These are phyloP conservation scores for Aegilops tauschii DNA, from an alignment of 176 grass and related monocot species.

Conservation along the genomic window DNA sequence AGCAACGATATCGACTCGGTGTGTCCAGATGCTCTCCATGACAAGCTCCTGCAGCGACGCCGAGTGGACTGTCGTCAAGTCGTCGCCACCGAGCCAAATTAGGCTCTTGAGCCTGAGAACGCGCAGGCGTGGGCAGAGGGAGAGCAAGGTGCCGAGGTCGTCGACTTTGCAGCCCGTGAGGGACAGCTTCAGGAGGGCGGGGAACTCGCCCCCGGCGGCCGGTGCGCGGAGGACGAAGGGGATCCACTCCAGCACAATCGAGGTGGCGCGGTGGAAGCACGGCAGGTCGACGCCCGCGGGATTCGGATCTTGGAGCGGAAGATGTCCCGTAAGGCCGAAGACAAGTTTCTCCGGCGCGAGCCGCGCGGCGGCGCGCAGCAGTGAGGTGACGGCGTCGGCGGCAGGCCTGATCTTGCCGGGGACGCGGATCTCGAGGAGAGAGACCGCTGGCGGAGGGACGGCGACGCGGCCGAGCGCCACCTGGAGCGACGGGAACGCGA, in stretches of 20 bases:
- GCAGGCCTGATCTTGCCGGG: neutral
- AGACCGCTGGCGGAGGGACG: neutral
- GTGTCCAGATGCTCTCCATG: neutral
- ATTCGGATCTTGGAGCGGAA: neutral
- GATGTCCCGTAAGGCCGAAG: neutral
- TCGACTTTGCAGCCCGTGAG: neutral
- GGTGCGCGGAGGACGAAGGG: neutral
- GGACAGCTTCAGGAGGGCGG: neutral
- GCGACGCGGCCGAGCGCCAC: too few species aligned
- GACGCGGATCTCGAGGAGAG: neutral
- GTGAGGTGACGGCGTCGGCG: neutral
- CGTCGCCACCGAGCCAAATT: neutral
- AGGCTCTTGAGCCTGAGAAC: neutral
- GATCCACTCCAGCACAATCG: neutral
- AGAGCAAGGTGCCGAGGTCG: neutral
- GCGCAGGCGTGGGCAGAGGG: neutral
- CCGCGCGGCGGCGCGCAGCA: neutral
- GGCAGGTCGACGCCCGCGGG: neutral
- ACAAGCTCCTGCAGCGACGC: neutral
- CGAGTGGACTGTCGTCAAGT: neutral
- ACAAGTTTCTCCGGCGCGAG: neutral
- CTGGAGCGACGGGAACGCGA: too few species aligned
- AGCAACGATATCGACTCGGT: neutral
- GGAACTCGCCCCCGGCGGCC: too few species aligned
- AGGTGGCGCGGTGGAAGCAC: neutral